A percentile compares a stretch with the other conserved stretches of the same genome.
phyloP scores from a whole-genome alignment of 1,139 yeast species.

The Candida labiduridarum region DNA sequence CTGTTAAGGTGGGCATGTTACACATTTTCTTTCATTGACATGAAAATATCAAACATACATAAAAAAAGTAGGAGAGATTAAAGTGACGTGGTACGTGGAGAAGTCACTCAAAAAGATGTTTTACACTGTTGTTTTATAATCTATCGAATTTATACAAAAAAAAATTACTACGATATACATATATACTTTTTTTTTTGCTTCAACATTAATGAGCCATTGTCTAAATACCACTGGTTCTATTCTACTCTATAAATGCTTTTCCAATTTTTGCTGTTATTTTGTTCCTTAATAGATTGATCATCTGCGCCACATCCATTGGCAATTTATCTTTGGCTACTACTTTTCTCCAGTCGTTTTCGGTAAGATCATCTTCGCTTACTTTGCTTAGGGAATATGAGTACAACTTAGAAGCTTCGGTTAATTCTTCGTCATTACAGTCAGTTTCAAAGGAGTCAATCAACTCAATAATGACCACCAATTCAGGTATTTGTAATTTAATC shows the following conservation, averaged over 20 bases:
- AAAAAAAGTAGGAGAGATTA: background rate
- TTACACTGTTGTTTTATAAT: background rate
- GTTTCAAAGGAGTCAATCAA: conserved; percentile 51
- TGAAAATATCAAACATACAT: background rate
- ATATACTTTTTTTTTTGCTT: background rate
- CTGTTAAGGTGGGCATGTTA: conserved; percentile 51
- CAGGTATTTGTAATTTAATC: conserved; percentile 38
- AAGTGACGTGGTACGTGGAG: background rate
- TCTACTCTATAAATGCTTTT: conserved; percentile 33
- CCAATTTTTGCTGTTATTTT: conserved; percentile 40
- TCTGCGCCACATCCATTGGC: conserved; percentile 26
- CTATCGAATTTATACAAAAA: conserved; percentile 1
- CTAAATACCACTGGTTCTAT: background rate
- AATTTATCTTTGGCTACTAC: conserved; percentile 19
- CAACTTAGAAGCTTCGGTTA: conserved; percentile 32
- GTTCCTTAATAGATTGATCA: conserved; percentile 31
- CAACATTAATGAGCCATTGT: background rate
- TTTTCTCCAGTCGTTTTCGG: conserved; percentile 40
- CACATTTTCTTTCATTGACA: background rate
- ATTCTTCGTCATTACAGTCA: conserved; percentile 25
- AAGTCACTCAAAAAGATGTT: background rate
- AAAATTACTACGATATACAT: conserved; percentile 2
- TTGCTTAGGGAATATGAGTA: conserved; percentile 34
- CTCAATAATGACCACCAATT: conserved; percentile 49
- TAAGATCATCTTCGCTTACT: conserved; percentile 19